These are phyloP conservation scores for Coccomyxa sp. DNA, from an alignment of 139 green algal species.

Conservation along the genomic window DNA sequence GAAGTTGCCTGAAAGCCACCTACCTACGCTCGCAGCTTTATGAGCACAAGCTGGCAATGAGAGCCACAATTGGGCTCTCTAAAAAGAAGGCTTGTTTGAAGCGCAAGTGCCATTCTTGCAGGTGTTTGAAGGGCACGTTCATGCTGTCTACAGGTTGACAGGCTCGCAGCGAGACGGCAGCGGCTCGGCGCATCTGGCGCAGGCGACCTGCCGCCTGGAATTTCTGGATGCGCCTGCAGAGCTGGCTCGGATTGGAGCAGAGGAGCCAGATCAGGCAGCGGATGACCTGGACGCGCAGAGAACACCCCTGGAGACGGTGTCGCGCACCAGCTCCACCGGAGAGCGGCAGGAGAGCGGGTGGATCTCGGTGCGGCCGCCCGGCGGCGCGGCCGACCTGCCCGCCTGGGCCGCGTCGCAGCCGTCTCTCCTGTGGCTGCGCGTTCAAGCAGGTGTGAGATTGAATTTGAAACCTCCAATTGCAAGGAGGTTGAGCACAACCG, in stretches of 20 bases:
- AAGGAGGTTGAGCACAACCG: not conserved
- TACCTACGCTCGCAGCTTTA: not conserved
- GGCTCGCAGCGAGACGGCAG: not conserved
- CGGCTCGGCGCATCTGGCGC: not conserved
- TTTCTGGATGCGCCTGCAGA: not conserved
- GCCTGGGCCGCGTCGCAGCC: slow-evolving; percentile 6
- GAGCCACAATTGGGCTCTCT: no score
- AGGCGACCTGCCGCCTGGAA: not conserved
- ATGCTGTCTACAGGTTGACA: no score
- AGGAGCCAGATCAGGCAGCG: not conserved
- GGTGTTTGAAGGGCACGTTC: no score
- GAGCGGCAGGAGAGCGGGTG: not conserved
- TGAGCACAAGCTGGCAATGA: no score
- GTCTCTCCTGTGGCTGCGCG: slow-evolving; percentile 21
- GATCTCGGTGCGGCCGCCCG: not conserved
- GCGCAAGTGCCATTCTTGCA: no score
- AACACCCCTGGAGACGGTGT: not conserved
- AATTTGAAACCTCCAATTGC: not conserved
- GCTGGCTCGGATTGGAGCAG: not conserved
- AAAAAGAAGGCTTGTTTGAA: no score
- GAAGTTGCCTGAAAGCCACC: not conserved
- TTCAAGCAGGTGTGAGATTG: slow-evolving; percentile 23
- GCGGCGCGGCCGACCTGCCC: slow-evolving; percentile 20
- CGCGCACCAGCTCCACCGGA: not conserved
- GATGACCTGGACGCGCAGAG: not conserved